Evolutionary conservation across 305 asterid species (phyloP).

Genomic region (Solanum hybrid): DNA sequence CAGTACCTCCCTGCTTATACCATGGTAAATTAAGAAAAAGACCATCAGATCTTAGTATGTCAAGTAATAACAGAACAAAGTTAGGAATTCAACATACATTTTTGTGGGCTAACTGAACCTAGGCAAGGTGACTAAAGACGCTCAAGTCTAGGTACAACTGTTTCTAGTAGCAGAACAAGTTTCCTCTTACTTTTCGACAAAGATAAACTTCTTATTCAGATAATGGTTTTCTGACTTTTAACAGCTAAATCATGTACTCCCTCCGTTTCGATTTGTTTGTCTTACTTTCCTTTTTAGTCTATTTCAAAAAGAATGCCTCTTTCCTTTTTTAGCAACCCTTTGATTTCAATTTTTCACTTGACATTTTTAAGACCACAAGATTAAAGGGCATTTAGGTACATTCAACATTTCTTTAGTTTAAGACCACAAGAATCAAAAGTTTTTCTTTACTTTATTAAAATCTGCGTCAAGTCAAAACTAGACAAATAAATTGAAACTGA

Average conservation of each 20-base stretch:
- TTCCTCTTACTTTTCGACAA: background rate
- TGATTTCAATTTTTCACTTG: background rate
- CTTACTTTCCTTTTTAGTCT: background rate
- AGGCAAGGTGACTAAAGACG: background rate
- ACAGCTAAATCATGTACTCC: background rate
- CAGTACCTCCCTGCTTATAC: conserved; percentile 55
- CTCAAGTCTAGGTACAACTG: background rate
- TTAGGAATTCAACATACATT: background rate
- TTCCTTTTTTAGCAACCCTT: background rate
- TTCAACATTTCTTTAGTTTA: background rate
- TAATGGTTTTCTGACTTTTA: background rate
- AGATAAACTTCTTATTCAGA: background rate
- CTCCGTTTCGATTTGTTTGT: background rate
- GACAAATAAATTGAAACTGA: background rate
- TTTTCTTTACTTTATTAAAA: background rate
- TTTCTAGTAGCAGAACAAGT: background rate
- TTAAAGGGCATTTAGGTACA: background rate
- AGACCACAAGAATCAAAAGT: background rate
- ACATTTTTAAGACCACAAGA: background rate
- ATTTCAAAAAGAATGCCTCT: background rate
- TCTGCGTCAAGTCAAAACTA: background rate
- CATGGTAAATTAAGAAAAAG: background rate
- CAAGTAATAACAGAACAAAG: background rate
- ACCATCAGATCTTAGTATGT: background rate
- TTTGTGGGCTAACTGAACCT: background rate